A percentile compares a stretch with the other conserved stretches of the same genome.
These are phyloP conservation scores for Penicillium sp. DNA, from an alignment of 2,329 filamentous ascomycete species.

Conservation along the genomic window DNA sequence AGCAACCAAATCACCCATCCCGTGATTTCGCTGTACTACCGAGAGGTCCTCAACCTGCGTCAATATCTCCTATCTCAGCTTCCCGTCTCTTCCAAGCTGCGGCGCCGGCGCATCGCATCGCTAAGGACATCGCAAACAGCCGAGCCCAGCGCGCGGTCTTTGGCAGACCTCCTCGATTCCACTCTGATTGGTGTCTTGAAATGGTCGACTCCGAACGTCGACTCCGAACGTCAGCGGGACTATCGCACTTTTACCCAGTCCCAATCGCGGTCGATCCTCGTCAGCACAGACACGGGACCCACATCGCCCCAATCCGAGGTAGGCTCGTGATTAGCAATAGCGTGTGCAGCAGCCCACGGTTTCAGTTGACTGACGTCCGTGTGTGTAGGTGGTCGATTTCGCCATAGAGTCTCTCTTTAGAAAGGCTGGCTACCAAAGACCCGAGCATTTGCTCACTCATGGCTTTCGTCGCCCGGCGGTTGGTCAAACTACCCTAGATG, in stretches of 20 bases:
- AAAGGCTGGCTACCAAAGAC: conserved; percentile 51
- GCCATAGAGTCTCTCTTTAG: conserved; percentile 73
- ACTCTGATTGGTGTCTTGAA: conserved; percentile 59
- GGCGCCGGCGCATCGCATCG: conserved; percentile 45
- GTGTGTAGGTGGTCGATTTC: conserved; percentile 66
- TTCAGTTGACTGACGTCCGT: conserved; percentile 3
- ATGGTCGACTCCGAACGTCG: conserved; percentile 27
- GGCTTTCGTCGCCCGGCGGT: conserved; percentile 59
- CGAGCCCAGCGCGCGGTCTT: conserved; percentile 4
- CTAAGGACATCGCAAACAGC: conserved; percentile 11
- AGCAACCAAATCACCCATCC: conserved; percentile 46
- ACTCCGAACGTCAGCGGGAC: conserved; percentile 48
- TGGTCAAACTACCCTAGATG: conserved; percentile 34
- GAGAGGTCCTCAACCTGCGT: conserved; percentile 61
- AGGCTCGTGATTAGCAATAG: conserved; percentile 21
- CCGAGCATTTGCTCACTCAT: conserved; percentile 75
- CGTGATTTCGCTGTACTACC: conserved; percentile 66
- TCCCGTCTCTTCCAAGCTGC: conserved; percentile 59
- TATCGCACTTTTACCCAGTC: conserved; percentile 62
- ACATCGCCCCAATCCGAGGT: conserved; percentile 62
- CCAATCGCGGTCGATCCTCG: conserved; percentile 41
- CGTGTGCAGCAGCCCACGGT: conserved; percentile 3
- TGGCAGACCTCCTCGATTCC: conserved; percentile 62
- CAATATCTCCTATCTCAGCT: conserved; percentile 65
- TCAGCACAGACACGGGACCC: conserved; percentile 36